A percentile compares a stretch with the other conserved stretches of the same genome.
These are phyloP conservation scores for Hanseniaspora sp. DNA, from an alignment of 1,139 yeast species.

Conservation along the genomic window DNA sequence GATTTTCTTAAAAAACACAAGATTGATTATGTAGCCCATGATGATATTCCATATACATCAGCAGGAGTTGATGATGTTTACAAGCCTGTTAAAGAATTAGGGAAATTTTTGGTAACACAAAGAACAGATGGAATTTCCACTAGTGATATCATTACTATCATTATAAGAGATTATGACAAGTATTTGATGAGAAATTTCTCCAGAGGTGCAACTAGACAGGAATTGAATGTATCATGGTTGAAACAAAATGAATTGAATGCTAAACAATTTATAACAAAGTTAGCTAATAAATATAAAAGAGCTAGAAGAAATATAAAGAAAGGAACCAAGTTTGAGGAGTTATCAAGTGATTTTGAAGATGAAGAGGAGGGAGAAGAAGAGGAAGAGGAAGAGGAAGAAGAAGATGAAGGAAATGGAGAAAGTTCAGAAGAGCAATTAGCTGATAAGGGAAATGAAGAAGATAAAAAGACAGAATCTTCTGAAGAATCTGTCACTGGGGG, in stretches of 20 bases:
- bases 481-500: constrained; percentile 11
- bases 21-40: constrained; percentile 95
- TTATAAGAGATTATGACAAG: constrained; percentile 90
- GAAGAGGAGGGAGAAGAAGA: constrained; percentile 16
- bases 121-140: constrained; percentile 95
- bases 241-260: constrained; percentile 92
- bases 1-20: constrained; percentile 67
- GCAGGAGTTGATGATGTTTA: constrained; percentile 82
- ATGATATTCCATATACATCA: constrained; percentile 88
- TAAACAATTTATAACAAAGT: constrained; percentile 43
- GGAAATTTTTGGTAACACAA: constrained; percentile 87
- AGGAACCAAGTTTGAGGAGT: constrained; percentile 12
- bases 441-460: background rate
- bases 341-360: constrained; percentile 15
- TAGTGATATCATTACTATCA: constrained; percentile 87
- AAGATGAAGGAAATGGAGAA: background rate
- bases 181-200: constrained; percentile 94
- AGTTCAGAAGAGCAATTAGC: background rate
- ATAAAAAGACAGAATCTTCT: constrained; percentile 6
- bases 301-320: constrained; percentile 13
- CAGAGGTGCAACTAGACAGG: constrained; percentile 93
- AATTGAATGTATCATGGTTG: constrained; percentile 90
- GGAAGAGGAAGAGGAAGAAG: constrained; percentile 1
- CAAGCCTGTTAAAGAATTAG: constrained; percentile 78
- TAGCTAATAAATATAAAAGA: constrained; percentile 15